Base-by-base conservation (phyloP, 441 rosid genomes). In the Erodium trifolium region DNA sequence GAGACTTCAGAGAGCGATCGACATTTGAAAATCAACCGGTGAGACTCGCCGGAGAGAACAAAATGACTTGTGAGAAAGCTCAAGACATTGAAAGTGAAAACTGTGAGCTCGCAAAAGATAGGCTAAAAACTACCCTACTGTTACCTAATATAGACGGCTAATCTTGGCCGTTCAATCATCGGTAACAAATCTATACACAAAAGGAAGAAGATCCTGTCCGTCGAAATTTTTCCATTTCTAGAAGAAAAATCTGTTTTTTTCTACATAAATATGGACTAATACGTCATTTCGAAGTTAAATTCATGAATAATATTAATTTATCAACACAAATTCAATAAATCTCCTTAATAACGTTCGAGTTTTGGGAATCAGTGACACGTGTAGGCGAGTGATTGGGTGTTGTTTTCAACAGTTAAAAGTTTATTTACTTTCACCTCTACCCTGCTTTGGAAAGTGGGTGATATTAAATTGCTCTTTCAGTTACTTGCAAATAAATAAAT, bases 1-100 rank as follows among this genome's bases (percentile, higher is more conserved):
- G 75, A 68, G 18, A 41, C 63, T 9, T 37, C 41, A 37, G 41
- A 19, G 10, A 19, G 12, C 16, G 63, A 57, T 57, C 63, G 29
- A 3, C 19, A 17, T 17, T 57, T 57, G 11, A 5, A 17, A 37
- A 37, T 57, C 16, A 7, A 17, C 63, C 27, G 63, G 27, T 3
- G 17, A 17, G 63, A 17, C 63, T 57, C 63, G 63, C 63, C 63
- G 63, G 63, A 57, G 63, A 57, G 63, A 57, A 17, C 7, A 55
- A 55, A 55, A 18, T 55, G 62, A 55, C 62, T 17, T 16, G 63
- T 6, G 63, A 5, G 63, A 57, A 19, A 57, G 27, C 27, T 8
- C 63, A 7, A 8, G 27, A 17, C 41, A 17, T 57, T 17, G 17
- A 57, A 57, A 55, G 9, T 19, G 27, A 19, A 57, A 45, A 57